Evolutionary conservation across 2,329 filamentous ascomycete genomes (phyloP).

Genomic region (Aspergillus fumigatiaffinis): DNA sequence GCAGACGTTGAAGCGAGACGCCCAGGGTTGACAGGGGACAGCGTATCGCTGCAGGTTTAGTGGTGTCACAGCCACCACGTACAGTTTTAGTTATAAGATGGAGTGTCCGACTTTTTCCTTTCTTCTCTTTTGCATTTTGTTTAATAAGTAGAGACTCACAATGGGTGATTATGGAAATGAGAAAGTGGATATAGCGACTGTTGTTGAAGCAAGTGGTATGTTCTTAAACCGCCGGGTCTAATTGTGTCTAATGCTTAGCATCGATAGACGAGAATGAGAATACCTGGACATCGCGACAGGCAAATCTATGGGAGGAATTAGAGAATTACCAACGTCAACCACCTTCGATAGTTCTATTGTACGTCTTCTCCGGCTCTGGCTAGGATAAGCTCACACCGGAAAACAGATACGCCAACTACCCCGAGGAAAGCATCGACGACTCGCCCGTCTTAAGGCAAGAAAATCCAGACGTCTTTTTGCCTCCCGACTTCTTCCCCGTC

Average conservation of each 20-base stretch:
- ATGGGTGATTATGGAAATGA: neutral
- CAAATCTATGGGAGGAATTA: neutral
- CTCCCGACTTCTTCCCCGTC: constrained; percentile 6
- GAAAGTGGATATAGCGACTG: neutral
- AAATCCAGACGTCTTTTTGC: neutral
- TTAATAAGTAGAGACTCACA: neutral
- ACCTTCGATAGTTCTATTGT: neutral
- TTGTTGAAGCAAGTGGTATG: neutral
- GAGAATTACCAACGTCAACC: neutral
- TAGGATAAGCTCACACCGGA: neutral
- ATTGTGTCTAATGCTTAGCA: neutral
- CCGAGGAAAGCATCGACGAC: neutral
- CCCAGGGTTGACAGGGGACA: neutral
- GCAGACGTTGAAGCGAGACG: too few species aligned
- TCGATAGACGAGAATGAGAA: neutral
- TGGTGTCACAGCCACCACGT: neutral
- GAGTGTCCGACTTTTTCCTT: neutral
- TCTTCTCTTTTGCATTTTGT: neutral
- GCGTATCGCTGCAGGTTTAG: neutral
- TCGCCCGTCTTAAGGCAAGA: neutral
- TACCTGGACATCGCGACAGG: neutral
- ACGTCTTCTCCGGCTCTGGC: neutral
- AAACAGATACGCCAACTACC: neutral
- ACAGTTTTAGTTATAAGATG: neutral
- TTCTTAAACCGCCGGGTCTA: neutral